Percentiles rank a stretch among this genome's conserved stretches.
These are phyloP conservation scores for Daldinia decipiens DNA, from an alignment of 495 filamentous ascomycete species.

Conservation along the genomic window DNA sequence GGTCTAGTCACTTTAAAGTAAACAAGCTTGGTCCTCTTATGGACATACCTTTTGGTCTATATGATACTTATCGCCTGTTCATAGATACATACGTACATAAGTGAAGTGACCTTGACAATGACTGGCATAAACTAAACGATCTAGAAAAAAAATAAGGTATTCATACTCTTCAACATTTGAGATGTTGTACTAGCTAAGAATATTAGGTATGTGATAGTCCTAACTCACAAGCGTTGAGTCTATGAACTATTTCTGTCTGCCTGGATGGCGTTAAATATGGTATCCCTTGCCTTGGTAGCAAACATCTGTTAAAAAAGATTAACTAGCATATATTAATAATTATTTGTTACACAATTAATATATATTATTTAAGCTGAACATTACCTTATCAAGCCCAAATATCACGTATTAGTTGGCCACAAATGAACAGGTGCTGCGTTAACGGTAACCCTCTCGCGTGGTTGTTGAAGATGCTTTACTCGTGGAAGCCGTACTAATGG, in stretches of 20 bases:
- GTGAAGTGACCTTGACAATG: not conserved
- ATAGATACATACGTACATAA: not conserved
- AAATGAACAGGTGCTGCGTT: no score
- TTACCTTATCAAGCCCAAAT: no score
- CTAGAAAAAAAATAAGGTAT: no score
- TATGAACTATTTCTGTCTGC: not conserved
- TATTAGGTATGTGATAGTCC: not conserved
- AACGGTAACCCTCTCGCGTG: no score
- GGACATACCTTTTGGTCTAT: no score
- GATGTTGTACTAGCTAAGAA: not conserved
- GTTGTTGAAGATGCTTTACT: not conserved
- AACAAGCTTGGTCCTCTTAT: not conserved
- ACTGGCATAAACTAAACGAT: not conserved
- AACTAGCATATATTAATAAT: not conserved
- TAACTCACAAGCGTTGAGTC: not conserved
- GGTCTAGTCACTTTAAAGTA: not conserved
- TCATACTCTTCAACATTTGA: not conserved
- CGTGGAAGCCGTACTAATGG: conserved; percentile 11
- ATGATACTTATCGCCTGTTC: no score
- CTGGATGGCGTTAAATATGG: not conserved
- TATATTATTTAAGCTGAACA: no score
- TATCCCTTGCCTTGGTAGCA: conserved; percentile 24
- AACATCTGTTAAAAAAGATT: conserved; percentile 10
- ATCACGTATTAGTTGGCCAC: no score
- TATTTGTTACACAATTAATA: no score